phyloP scores from a whole-genome alignment of 805 yeast genomes.

The Saccharomycopsis sp. region DNA sequence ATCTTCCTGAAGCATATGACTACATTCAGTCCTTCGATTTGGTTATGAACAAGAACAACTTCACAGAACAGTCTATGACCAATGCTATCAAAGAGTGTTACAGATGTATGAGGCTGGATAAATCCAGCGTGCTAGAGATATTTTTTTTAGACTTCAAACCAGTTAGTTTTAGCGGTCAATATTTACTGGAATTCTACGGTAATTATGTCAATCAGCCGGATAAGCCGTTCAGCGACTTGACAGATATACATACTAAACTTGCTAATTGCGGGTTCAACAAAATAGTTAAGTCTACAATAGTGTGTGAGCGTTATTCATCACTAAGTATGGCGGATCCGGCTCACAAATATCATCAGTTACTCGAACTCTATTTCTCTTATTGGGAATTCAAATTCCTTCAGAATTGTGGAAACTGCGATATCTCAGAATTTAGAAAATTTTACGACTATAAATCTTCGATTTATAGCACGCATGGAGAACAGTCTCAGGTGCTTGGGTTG shows the following conservation, averaged over 20 bases:
- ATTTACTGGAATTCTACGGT: not conserved
- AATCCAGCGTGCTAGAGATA: not conserved
- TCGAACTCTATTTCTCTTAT: not conserved
- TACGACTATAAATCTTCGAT: not conserved
- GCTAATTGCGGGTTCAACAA: not conserved
- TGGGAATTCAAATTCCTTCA: slow-evolving; percentile 1
- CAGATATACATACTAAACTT: not conserved
- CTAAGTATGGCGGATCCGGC: not conserved
- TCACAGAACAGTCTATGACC: not conserved
- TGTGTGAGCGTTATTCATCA: not conserved
- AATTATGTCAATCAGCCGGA: not conserved
- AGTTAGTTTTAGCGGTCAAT: not conserved
- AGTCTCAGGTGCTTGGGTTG: not conserved
- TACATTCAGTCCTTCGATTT: not conserved
- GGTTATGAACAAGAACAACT: slow-evolving; percentile 1
- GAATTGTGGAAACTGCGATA: not conserved
- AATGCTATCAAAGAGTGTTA: not conserved
- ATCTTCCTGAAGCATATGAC: not conserved
- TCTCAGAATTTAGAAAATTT: not conserved
- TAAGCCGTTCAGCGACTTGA: not conserved
- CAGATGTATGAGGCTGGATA: not conserved
- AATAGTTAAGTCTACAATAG: not conserved
- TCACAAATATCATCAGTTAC: not conserved
- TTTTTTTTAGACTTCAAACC: not conserved
- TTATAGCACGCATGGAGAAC: not conserved